Conservation (phyloP, 192 early-diverging fungal species). For the Spinellus fusiger region DNA sequence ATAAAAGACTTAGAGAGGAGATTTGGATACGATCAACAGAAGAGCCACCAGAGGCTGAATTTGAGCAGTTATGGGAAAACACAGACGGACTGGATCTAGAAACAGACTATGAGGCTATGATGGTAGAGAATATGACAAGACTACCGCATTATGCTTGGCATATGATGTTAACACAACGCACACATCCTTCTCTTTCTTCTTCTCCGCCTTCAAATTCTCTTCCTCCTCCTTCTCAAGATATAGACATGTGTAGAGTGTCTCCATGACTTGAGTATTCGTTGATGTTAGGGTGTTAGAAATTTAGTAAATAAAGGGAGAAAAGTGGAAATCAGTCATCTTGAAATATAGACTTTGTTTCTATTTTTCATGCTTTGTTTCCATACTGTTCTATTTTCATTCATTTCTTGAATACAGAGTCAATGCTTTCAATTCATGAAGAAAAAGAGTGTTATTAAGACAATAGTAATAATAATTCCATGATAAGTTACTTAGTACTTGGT, state of each 20-base stretch:
- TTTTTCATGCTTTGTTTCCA: too few species aligned
- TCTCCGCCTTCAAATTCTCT: not conserved
- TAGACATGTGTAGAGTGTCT: not conserved
- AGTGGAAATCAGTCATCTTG: not conserved
- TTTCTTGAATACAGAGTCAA: too few species aligned
- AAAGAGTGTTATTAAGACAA: too few species aligned
- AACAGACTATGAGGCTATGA: constrained; percentile 36
- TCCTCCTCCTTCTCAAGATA: not conserved
- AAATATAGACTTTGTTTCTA: too few species aligned
- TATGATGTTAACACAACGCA: constrained; percentile 11
- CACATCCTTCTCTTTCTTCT: constrained; percentile 1
- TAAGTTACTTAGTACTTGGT: too few species aligned
- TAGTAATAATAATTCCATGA: too few species aligned
- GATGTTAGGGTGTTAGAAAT: not conserved
- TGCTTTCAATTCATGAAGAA: too few species aligned
- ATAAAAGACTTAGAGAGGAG: constrained; percentile 50
- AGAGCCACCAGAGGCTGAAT: constrained; percentile 36
- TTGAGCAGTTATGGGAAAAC: constrained; percentile 40
- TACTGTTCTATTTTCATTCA: too few species aligned
- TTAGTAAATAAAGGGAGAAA: not conserved
- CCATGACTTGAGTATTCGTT: not conserved
- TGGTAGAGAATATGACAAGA: constrained; percentile 19
- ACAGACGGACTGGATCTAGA: constrained; percentile 37
- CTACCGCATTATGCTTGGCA: constrained; percentile 23
- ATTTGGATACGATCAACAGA: constrained; percentile 48